Evolutionary conservation across 2,329 filamentous ascomycete species (phyloP).

Genomic region (Colletotrichum destructivum): DNA sequence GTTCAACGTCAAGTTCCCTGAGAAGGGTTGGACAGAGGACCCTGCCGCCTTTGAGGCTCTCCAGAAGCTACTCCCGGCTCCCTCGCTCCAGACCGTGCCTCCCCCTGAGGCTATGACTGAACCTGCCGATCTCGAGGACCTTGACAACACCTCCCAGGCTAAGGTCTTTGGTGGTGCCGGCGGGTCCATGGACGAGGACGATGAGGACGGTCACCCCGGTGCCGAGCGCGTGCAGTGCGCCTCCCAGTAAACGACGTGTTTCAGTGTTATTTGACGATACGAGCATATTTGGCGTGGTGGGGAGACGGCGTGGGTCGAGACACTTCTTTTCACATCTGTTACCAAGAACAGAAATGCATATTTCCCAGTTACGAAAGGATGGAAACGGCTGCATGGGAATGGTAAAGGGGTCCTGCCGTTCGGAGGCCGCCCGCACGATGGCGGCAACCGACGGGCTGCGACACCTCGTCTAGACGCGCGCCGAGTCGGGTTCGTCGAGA

Average conservation of each 20-base stretch:
- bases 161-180: slow-evolving; percentile 73
- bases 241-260: slow-evolving; percentile 76
- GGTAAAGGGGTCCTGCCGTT: slow-evolving; percentile 14
- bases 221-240: slow-evolving; percentile 89
- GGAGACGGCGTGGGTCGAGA: slow-evolving; percentile 44
- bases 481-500: slow-evolving; percentile 40
- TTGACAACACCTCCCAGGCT: slow-evolving; percentile 78
- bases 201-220: slow-evolving; percentile 81
- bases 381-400: slow-evolving; percentile 42
- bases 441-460: slow-evolving; percentile 15
- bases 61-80: slow-evolving; percentile 86
- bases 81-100: slow-evolving; percentile 73
- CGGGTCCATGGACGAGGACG: slow-evolving; percentile 79
- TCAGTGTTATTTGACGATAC: slow-evolving; percentile 36
- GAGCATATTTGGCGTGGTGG: slow-evolving; percentile 43
- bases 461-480: slow-evolving; percentile 34
- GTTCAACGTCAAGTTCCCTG: slow-evolving; percentile 97
- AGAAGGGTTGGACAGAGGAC: slow-evolving; percentile 78
- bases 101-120: slow-evolving; percentile 93
- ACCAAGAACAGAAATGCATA: slow-evolving; percentile 38
- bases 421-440: slow-evolving; percentile 9
- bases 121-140: slow-evolving; percentile 87
- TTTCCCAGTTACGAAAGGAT: slow-evolving; percentile 41
- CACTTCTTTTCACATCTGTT: slow-evolving; percentile 40
- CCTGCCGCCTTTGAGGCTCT: slow-evolving; percentile 82